Base-by-base conservation (phyloP, 2,329 filamentous ascomycete species). In the Eurotiales sp. region DNA sequence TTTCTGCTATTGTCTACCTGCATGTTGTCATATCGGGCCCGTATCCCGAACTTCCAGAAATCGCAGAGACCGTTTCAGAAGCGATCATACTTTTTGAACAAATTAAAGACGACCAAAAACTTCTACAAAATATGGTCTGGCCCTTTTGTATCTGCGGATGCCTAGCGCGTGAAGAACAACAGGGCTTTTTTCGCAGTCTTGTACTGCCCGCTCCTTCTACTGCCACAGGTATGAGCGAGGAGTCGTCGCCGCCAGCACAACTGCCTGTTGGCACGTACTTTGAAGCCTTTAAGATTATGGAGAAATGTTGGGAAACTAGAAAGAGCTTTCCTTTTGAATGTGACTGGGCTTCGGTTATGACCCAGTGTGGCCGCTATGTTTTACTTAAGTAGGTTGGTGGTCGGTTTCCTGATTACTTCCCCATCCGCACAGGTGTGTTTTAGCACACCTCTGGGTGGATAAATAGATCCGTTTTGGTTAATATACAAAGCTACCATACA, bases 261-360 rank as follows among this genome's bases (percentile, higher is more conserved):
- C 10, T 8, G 10, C 29, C 29, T 32, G 22, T 32, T 8, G 29
- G 29, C 3, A 46, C 21, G 1, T 46, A 23, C 8, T 14, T 11
- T 17, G 43, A 46, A 21, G 30, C 43, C 4, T 15, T 46, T 19
- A 46, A 46, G 14, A 36, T 46, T 11, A 46, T 46, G 30, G 19
- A 46, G 29, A 17, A 36, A 36, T 46, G 43, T 23, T 46, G 43
- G 43, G 14, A 36, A 1, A 15, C 19, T 15, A 34, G 43, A n/a
- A 32, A 23, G 19, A 36, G 19, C 10, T 8, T 34, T 34, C 29
- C 19, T 15, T 22, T 34, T 46, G 29, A 46, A 10, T 46, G 19
- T 46, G 43, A 46, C 36, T 46, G 43, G 43, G 19, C 29, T 36
- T 36, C 43, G 21, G 19, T 46, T 25, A 46, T 46, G 43, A 22